Evolutionary conservation across 495 filamentous ascomycete species (phyloP).

Genomic region (Penicillium simplicissimum): DNA sequence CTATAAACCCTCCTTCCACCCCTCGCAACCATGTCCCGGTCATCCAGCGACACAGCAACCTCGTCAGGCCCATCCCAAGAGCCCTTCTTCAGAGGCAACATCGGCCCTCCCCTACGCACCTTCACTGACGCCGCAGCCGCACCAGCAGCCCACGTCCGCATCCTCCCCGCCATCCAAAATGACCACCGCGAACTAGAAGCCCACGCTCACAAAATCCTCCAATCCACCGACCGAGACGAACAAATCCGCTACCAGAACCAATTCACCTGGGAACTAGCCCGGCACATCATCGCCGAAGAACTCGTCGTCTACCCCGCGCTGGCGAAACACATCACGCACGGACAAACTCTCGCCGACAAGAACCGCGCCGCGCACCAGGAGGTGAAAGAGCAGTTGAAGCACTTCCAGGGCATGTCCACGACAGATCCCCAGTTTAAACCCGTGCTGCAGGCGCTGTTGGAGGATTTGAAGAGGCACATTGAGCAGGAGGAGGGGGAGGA

Average conservation of each 20-base stretch:
- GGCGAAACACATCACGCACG: slow-evolving; percentile 55
- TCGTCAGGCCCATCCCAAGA: not conserved
- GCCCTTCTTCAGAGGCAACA: slow-evolving; percentile 10
- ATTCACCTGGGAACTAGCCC: slow-evolving; percentile 67
- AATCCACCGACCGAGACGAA: slow-evolving; percentile 47
- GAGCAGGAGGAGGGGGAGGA: slow-evolving; percentile 58
- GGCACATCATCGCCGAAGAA: slow-evolving; percentile 63
- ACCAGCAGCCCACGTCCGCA: slow-evolving; percentile 11
- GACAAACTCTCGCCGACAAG: slow-evolving; percentile 49
- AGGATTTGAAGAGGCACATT: slow-evolving; percentile 54
- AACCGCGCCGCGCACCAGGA: slow-evolving; percentile 59
- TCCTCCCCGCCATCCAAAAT: slow-evolving; percentile 55
- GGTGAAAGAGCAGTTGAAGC: slow-evolving; percentile 59
- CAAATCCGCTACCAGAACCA: slow-evolving; percentile 59
- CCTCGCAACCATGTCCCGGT: slow-evolving; percentile 3
- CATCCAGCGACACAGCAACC: slow-evolving; percentile 8
- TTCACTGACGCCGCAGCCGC: slow-evolving; percentile 10
- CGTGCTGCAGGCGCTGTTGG: slow-evolving; percentile 51
- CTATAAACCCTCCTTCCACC: not conserved
- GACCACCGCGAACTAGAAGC: slow-evolving; percentile 63
- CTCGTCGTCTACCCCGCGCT: slow-evolving; percentile 66
- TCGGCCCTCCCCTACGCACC: slow-evolving; percentile 11
- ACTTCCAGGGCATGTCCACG: slow-evolving; percentile 55
- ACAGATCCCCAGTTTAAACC: slow-evolving; percentile 48
- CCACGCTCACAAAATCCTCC: slow-evolving; percentile 56